Conservation (phyloP, 169 alveolate species). For the Cystoisospora suis region DNA sequence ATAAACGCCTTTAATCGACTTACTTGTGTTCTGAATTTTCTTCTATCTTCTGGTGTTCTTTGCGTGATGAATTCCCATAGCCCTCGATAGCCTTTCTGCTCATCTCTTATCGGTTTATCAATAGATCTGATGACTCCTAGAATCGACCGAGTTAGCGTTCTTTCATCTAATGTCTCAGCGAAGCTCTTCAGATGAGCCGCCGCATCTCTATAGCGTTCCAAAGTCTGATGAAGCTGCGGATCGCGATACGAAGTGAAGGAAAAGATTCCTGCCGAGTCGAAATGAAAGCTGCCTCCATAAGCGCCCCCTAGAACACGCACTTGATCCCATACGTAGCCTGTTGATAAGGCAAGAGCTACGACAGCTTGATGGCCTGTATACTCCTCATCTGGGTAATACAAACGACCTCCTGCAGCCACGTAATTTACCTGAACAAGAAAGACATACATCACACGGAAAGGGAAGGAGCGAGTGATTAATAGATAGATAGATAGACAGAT, state of each 20-base stretch:
- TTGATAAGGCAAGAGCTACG: constrained; percentile 5
- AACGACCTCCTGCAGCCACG: constrained; percentile 56
- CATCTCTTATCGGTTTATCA: constrained; percentile 47
- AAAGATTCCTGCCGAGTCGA: constrained; percentile 19
- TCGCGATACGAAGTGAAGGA: constrained; percentile 54
- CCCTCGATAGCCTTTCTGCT: constrained; percentile 42
- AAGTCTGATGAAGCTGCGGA: constrained; percentile 45
- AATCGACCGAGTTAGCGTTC: constrained; percentile 4
- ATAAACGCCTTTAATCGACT: background rate
- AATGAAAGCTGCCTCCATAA: constrained; percentile 35
- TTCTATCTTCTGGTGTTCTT: constrained; percentile 37
- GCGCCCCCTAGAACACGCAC: constrained; percentile 64
- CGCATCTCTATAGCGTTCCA: constrained; percentile 22
- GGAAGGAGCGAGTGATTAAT: background rate
- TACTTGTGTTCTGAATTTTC: constrained; percentile 34
- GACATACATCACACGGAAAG: background rate
- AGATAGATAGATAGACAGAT: background rate
- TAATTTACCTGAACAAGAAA: constrained; percentile 54
- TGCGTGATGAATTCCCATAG: constrained; percentile 45
- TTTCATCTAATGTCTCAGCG: background rate
- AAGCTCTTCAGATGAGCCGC: background rate
- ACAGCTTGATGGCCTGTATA: constrained; percentile 13
- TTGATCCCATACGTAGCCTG: constrained; percentile 47
- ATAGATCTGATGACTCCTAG: constrained; percentile 31
- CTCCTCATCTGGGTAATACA: constrained; percentile 21